Conservation (phyloP, 495 filamentous ascomycete genomes). For the Stereocaulon alpinum region DNA sequence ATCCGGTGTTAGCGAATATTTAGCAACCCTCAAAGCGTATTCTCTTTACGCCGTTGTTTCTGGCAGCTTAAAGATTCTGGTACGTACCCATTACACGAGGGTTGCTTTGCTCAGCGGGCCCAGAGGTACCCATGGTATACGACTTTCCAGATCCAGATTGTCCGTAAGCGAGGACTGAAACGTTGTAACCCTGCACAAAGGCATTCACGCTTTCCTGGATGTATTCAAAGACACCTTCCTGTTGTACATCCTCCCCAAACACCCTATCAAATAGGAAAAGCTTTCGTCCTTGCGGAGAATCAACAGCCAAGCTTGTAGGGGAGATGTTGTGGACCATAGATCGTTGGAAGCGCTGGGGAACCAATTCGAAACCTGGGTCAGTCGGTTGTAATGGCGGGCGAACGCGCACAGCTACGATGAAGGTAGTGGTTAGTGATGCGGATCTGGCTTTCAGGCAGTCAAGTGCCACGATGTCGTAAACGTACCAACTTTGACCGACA, state of each 20-base stretch:
- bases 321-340: slow-evolving; percentile 85
- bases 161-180: slow-evolving; percentile 93
- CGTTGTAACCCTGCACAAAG: slow-evolving; percentile 96
- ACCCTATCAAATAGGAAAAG: slow-evolving; percentile 94
- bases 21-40: not conserved
- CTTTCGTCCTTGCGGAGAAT: slow-evolving; percentile 84
- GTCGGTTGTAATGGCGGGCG: slow-evolving; percentile 74
- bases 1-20: slow-evolving; percentile 4
- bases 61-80: not conserved
- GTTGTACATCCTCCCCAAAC: slow-evolving; percentile 71
- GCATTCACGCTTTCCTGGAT: slow-evolving; percentile 80
- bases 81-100: slow-evolving; percentile 68
- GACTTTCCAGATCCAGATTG: slow-evolving; percentile 99
- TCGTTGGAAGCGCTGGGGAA: slow-evolving; percentile 89
- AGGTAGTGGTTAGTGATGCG: slow-evolving; percentile 22
- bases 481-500: slow-evolving; percentile 97
- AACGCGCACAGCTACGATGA: slow-evolving; percentile 70
- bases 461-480: slow-evolving; percentile 25
- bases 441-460: slow-evolving; percentile 15
- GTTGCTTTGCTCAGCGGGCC: slow-evolving; percentile 71
- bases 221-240: slow-evolving; percentile 94
- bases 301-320: slow-evolving; percentile 73
- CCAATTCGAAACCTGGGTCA: slow-evolving; percentile 88
- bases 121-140: slow-evolving; percentile 97
- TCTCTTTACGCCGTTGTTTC: not conserved